Evolutionary conservation across 768 basidiomycete genomes (phyloP).

Genomic region (Saitozyma podzolica): DNA sequence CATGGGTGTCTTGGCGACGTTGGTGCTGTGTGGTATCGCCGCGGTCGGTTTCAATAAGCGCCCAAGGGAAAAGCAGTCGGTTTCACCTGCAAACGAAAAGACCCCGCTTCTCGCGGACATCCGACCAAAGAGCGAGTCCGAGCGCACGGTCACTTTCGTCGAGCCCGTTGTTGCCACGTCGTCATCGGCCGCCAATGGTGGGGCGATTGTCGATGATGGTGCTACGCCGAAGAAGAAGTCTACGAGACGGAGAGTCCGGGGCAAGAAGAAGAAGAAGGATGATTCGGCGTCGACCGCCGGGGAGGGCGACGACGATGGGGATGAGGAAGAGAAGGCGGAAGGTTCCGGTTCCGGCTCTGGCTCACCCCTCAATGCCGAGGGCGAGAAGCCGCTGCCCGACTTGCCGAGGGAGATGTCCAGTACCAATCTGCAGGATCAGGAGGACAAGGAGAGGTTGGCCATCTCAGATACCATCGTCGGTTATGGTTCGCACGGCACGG

Average conservation of each 20-base stretch:
- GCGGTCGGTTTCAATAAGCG: slow-evolving; percentile 8
- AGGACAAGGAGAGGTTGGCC: slow-evolving; percentile 42
- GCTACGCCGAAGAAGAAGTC: slow-evolving; percentile 38
- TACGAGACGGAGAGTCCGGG: slow-evolving; percentile 53
- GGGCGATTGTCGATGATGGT: neutral
- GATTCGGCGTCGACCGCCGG: slow-evolving; percentile 49
- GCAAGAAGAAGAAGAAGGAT: slow-evolving; percentile 59
- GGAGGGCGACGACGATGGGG: slow-evolving; percentile 41
- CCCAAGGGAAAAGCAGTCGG: slow-evolving; percentile 6
- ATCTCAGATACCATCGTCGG: slow-evolving; percentile 54
- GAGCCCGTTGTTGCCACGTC: slow-evolving; percentile 8
- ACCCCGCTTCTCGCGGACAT: slow-evolving; percentile 26
- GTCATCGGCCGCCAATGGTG: slow-evolving; percentile 7
- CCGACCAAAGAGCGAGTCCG: slow-evolving; percentile 1
- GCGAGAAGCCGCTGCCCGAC: slow-evolving; percentile 39
- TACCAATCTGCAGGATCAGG: slow-evolving; percentile 30
- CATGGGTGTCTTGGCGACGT: slow-evolving; percentile 17
- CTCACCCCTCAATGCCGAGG: slow-evolving; percentile 23
- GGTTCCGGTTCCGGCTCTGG: slow-evolving; percentile 27
- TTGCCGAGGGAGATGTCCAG: slow-evolving; percentile 39
- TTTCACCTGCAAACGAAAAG: slow-evolving; percentile 23
- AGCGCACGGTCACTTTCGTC: slow-evolving; percentile 14
- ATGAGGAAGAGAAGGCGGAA: slow-evolving; percentile 48
- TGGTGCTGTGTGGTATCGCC: slow-evolving; percentile 19
- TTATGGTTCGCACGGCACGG: slow-evolving; percentile 93